Evolutionary conservation across 2,329 filamentous ascomycete genomes (phyloP).

Genomic region (Penicillium sumatraense): DNA sequence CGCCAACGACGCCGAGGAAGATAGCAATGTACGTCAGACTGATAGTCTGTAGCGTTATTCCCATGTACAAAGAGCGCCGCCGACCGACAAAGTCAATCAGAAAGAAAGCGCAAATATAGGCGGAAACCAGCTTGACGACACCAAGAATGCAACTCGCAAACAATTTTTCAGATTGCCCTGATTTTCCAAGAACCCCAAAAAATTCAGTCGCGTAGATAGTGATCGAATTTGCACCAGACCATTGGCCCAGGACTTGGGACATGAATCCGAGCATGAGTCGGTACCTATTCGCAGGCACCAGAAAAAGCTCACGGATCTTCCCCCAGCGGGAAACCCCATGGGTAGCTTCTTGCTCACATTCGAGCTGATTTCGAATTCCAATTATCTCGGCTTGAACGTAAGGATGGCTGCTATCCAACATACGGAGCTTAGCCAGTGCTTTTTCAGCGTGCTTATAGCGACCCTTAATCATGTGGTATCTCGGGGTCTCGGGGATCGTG

Average conservation of each 20-base stretch:
- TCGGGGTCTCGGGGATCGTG: neutral
- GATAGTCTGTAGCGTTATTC: neutral
- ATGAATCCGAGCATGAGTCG: slow-evolving; percentile 9
- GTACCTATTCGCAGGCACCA: slow-evolving; percentile 6
- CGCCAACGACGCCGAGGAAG: neutral
- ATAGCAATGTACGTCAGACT: neutral
- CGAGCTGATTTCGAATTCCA: neutral
- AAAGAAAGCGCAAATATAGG: slow-evolving; percentile 18
- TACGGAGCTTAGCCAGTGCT: neutral
- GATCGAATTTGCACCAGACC: slow-evolving; percentile 16
- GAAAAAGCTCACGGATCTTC: neutral
- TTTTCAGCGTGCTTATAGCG: neutral
- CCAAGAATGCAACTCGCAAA: slow-evolving; percentile 22
- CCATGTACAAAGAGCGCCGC: neutral
- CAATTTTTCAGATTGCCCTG: slow-evolving; percentile 17
- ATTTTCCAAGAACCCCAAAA: slow-evolving; percentile 16
- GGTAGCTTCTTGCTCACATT: neutral
- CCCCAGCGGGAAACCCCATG: neutral
- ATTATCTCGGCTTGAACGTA: neutral
- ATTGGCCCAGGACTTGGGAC: slow-evolving; percentile 9
- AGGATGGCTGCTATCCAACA: neutral
- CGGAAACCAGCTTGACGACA: slow-evolving; percentile 17
- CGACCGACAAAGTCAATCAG: slow-evolving; percentile 23
- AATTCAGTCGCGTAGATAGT: slow-evolving; percentile 22
- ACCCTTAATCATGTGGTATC: neutral